Conservation (phyloP, 495 filamentous ascomycete genomes). For the Elasticomyces elasticus region DNA sequence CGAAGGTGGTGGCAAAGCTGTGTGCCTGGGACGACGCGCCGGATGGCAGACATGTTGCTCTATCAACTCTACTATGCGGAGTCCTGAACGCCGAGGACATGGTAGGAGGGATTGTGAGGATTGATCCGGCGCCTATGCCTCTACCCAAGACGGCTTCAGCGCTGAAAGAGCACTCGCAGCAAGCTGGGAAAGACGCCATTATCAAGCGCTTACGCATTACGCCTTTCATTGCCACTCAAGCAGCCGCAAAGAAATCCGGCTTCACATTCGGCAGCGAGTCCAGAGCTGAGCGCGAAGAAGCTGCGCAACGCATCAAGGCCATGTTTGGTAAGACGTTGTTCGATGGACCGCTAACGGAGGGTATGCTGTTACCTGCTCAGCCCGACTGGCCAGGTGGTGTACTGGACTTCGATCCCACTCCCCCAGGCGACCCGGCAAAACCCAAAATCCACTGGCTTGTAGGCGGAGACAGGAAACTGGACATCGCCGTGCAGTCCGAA, state of each 20-base stretch:
- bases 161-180: constrained; percentile 28
- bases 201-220: constrained; percentile 54
- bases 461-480: constrained; percentile 60
- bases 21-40: constrained; percentile 78
- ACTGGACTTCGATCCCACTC: constrained; percentile 58
- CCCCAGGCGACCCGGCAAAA: constrained; percentile 22
- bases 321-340: constrained; percentile 44
- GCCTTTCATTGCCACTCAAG: constrained; percentile 54
- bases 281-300: constrained; percentile 61
- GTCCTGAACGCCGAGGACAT: constrained; percentile 58
- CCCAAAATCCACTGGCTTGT: constrained; percentile 55
- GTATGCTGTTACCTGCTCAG: constrained; percentile 54
- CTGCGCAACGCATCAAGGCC: constrained; percentile 44
- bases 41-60: constrained; percentile 61
- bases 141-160: constrained; percentile 42
- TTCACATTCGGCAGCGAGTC: constrained; percentile 85
- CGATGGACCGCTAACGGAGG: constrained; percentile 80
- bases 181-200: constrained; percentile 28
- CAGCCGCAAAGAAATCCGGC: constrained; percentile 46
- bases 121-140: constrained; percentile 63
- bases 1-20: constrained; percentile 66
- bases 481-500: constrained; percentile 61
- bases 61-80: constrained; percentile 66
- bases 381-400: constrained; percentile 65
- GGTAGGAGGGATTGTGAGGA: constrained; percentile 76